Evolutionary conservation across 2,329 filamentous ascomycete species (phyloP).

Genomic region (Clathrospora elynae): DNA sequence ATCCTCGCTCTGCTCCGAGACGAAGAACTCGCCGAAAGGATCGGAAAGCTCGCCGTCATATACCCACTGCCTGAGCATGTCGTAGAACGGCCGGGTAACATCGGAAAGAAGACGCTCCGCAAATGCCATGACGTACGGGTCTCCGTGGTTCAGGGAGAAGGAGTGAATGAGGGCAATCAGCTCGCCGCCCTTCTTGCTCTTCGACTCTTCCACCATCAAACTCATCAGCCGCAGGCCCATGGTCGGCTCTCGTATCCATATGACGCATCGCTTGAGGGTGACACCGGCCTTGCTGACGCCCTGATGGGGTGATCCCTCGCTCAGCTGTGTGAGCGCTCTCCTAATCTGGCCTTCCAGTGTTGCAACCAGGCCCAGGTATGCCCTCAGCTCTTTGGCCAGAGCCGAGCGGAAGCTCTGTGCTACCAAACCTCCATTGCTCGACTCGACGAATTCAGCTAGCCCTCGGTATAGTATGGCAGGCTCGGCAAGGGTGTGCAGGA

Average conservation of each 20-base stretch:
- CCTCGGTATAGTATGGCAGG: constrained; percentile 89
- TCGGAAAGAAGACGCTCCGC: constrained; percentile 85
- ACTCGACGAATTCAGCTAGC: constrained; percentile 80
- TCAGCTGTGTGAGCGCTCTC: constrained; percentile 75
- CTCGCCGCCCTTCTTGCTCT: constrained; percentile 82
- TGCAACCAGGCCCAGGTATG: constrained; percentile 88
- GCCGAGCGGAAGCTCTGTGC: constrained; percentile 90
- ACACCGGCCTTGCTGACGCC: constrained; percentile 86
- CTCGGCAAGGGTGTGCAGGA: constrained; percentile 88
- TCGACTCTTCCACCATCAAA: constrained; percentile 88
- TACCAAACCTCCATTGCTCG: constrained; percentile 80
- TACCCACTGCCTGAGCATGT: constrained; percentile 95
- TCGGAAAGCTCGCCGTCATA: constrained; percentile 98
- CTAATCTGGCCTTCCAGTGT: constrained; percentile 92
- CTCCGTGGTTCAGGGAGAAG: constrained; percentile 91
- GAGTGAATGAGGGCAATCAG: constrained; percentile 91
- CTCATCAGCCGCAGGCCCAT: constrained; percentile 95
- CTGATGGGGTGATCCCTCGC: constrained; percentile 68
- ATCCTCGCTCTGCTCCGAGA: constrained; percentile 75
- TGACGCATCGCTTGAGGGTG: constrained; percentile 90
- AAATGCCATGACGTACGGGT: constrained; percentile 91
- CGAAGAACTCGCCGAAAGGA: constrained; percentile 94
- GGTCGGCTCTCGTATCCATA: constrained; percentile 96
- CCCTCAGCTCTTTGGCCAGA: constrained; percentile 80
- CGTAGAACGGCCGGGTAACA: constrained; percentile 93